Evolutionary conservation across 1,284 basidiomycete species (phyloP).

Genomic region (Golubevia pallescens): DNA sequence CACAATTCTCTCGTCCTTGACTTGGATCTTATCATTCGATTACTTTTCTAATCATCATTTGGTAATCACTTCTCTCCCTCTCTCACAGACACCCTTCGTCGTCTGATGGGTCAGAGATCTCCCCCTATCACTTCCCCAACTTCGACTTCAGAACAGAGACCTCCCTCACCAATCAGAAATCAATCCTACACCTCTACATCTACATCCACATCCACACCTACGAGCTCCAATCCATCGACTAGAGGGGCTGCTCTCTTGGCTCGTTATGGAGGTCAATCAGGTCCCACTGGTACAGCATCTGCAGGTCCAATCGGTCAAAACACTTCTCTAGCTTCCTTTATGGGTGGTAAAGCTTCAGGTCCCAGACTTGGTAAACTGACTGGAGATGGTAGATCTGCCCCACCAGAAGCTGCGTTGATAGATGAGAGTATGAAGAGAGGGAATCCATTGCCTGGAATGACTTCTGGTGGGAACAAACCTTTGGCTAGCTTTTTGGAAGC

Average conservation of each 20-base stretch:
- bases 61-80: too few relatives aligned
- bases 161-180: too few relatives aligned
- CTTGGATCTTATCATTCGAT: too few relatives aligned
- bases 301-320: constrained; percentile 25
- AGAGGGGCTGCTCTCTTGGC: constrained; percentile 23
- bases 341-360: constrained; percentile 55
- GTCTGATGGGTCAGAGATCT: too few relatives aligned
- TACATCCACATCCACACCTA: too few relatives aligned
- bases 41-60: too few relatives aligned
- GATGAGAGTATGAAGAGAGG: constrained; percentile 41
- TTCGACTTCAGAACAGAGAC: too few relatives aligned
- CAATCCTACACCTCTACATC: too few relatives aligned
- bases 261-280: constrained; percentile 54
- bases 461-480: constrained; percentile 17
- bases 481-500: constrained; percentile 54
- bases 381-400: constrained; percentile 51
- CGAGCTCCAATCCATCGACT: too few relatives aligned
- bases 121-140: too few relatives aligned
- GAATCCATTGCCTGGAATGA: constrained; percentile 9
- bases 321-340: constrained; percentile 57
- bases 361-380: constrained; percentile 52
- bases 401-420: constrained; percentile 41
- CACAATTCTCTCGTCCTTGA: too few relatives aligned
- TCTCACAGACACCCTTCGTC: too few relatives aligned
- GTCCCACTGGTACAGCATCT: constrained; percentile 53